Conservation (phyloP, 2,329 filamentous ascomycete genomes). For the Botryotinia narcissicola region DNA sequence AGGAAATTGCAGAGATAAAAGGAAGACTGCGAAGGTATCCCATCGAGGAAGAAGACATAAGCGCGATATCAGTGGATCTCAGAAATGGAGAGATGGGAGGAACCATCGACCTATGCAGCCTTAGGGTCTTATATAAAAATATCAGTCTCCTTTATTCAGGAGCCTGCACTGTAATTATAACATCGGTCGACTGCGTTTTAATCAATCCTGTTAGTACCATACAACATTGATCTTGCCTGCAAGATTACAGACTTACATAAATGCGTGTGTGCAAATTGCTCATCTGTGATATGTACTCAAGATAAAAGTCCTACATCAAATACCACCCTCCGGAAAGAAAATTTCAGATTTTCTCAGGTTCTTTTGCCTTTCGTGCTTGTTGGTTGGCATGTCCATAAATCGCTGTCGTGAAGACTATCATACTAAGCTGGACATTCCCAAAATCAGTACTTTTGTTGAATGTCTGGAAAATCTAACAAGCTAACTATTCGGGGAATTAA, state of each 20-base stretch:
- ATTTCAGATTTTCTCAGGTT: background rate
- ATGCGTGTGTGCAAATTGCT: background rate
- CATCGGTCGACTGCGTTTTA: background rate
- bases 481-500: background rate
- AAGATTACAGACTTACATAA: background rate
- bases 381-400: background rate
- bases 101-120: background rate
- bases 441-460: background rate
- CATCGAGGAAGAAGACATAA: background rate
- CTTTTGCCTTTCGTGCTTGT: background rate
- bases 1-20: background rate
- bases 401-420: background rate
- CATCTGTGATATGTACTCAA: background rate
- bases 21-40: background rate
- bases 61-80: background rate
- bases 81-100: background rate
- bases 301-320: background rate
- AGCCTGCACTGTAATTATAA: background rate
- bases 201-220: background rate
- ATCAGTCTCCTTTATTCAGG: background rate
- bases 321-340: background rate
- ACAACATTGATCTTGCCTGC: background rate
- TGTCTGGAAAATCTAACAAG: background rate
- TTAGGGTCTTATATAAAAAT: background rate
- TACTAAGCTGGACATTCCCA: background rate